Evolutionary conservation across 108 stramenopile species (phyloP).

Genomic region (Skeletonema grethae): DNA sequence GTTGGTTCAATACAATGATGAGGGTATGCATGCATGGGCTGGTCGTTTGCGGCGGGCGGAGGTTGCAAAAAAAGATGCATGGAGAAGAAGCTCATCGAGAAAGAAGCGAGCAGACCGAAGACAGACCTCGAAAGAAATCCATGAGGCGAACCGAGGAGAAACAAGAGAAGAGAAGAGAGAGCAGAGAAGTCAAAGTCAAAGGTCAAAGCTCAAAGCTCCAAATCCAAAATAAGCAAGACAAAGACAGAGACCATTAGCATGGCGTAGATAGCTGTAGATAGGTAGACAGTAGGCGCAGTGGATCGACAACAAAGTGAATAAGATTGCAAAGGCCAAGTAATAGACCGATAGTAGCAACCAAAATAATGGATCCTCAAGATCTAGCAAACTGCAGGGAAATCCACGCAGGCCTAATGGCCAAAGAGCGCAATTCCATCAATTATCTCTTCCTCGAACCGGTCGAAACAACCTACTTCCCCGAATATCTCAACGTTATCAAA

Average conservation of each 20-base stretch:
- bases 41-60: neutral
- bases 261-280: no score
- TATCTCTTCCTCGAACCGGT: slow-evolving; percentile 78
- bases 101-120: neutral
- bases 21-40: neutral
- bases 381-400: slow-evolving; percentile 54
- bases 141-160: no score
- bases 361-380: slow-evolving; percentile 43
- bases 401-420: slow-evolving; percentile 45
- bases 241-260: no score
- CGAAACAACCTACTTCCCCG: slow-evolving; percentile 57
- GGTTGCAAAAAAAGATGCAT: no score
- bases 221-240: no score
- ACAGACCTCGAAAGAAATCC: neutral
- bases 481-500: slow-evolving; percentile 56
- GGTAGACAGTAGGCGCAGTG: no score
- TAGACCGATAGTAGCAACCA: no score
- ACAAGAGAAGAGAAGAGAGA: no score
- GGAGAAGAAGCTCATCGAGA: neutral
- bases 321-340: neutral
- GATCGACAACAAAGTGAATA: no score
- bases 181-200: no score
- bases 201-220: no score
- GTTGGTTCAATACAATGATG: neutral
- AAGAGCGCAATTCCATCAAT: slow-evolving; percentile 63